Conservation (phyloP, 1,139 yeast species). For the Saccharomyces hybrid region DNA sequence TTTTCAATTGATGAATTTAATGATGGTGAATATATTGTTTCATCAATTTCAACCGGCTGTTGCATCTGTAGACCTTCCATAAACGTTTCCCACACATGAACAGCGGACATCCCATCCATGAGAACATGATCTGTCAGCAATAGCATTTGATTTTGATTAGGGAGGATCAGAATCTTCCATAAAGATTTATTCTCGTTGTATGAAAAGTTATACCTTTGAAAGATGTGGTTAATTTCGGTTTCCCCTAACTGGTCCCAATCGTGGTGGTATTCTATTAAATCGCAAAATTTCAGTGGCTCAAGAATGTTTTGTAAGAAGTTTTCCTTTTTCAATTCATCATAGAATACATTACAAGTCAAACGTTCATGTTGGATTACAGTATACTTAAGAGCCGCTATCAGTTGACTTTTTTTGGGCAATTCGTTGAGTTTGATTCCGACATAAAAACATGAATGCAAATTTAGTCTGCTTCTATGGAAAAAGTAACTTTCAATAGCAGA, state of each 20-base stretch:
- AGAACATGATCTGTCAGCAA: slow-evolving; percentile 22
- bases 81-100: slow-evolving; percentile 18
- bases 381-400: slow-evolving; percentile 11
- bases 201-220: slow-evolving; percentile 15
- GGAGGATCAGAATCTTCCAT: slow-evolving; percentile 24
- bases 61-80: slow-evolving; percentile 9
- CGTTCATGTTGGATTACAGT: slow-evolving; percentile 13
- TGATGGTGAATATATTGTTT: not conserved
- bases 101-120: slow-evolving; percentile 27
- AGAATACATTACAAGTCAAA: slow-evolving; percentile 18
- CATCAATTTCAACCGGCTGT: not conserved
- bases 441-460: slow-evolving; percentile 24
- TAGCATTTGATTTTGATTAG: slow-evolving; percentile 11
- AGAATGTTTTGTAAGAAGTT: slow-evolving; percentile 6
- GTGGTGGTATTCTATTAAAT: slow-evolving; percentile 16
- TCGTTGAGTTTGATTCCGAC: slow-evolving; percentile 18
- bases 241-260: slow-evolving; percentile 13
- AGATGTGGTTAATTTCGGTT: slow-evolving; percentile 16
- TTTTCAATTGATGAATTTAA: not conserved
- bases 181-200: slow-evolving; percentile 16
- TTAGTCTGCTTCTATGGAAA: slow-evolving; percentile 19
- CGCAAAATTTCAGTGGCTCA: slow-evolving; percentile 12
- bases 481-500: slow-evolving; percentile 22
- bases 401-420: slow-evolving; percentile 11
- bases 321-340: slow-evolving; percentile 2